Conservation (phyloP, 495 filamentous ascomycete species). For the Hypoxylon crocopeplum region DNA sequence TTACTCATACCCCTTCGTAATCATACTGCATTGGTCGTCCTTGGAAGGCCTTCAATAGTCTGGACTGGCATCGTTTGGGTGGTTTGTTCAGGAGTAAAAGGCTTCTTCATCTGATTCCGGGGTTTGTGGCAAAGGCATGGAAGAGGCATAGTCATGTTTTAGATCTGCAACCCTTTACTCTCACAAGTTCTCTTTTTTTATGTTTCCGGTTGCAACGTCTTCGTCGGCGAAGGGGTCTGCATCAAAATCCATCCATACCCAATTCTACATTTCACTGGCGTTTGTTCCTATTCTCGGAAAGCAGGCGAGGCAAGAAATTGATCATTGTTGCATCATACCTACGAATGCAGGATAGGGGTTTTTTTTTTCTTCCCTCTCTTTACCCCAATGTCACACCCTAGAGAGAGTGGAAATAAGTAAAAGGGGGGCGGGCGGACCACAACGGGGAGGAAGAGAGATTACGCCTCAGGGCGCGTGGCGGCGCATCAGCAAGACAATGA, state of each 20-base stretch:
- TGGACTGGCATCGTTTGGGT: slow-evolving; percentile 38
- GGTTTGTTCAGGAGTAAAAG: slow-evolving; percentile 36
- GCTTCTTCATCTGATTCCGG: slow-evolving; percentile 24
- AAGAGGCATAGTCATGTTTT: slow-evolving; percentile 30
- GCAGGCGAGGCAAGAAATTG: too few species aligned
- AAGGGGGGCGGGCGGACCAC: too few species aligned
- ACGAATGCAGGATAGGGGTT: background rate
- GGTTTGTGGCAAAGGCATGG: slow-evolving; percentile 18
- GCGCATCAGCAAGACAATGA: slow-evolving; percentile 20
- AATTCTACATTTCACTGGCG: too few species aligned
- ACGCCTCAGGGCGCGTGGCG: slow-evolving; percentile 18
- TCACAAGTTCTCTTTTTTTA: too few species aligned
- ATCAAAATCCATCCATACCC: too few species aligned
- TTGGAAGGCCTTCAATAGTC: slow-evolving; percentile 23
- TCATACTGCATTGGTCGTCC: slow-evolving; percentile 24
- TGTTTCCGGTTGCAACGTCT: too few species aligned
- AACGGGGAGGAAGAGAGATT: background rate
- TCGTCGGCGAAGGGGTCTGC: too few species aligned
- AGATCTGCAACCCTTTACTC: slow-evolving; percentile 25
- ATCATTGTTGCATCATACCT: too few species aligned
- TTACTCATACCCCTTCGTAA: slow-evolving; percentile 25
- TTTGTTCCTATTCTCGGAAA: too few species aligned
- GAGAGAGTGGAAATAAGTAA: too few species aligned
- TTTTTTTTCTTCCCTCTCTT: slow-evolving; percentile 3
- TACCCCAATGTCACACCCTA: background rate